Evolutionary conservation across 768 basidiomycete species (phyloP).

Genomic region (Gyrodon lividus): DNA sequence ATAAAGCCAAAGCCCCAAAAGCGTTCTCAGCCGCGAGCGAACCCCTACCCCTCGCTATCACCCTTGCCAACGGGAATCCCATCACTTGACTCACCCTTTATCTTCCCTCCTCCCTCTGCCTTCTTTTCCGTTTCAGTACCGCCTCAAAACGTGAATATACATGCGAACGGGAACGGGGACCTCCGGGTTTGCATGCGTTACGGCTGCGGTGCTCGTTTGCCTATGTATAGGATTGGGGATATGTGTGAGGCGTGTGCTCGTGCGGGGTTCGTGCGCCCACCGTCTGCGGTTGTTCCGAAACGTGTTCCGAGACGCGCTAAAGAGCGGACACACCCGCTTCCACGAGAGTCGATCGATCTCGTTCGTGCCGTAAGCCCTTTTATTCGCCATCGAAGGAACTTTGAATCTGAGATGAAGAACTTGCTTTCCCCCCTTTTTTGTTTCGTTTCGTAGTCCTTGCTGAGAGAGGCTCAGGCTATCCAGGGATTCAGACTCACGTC

Average conservation of each 20-base stretch:
- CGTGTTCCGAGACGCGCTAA: background rate
- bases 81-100: background rate
- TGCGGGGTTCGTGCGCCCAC: constrained; percentile 6
- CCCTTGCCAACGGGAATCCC: background rate
- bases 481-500: background rate
- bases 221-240: background rate
- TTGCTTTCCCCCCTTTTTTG: background rate
- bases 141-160: background rate
- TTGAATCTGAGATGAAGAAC: background rate
- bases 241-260: constrained; percentile 16
- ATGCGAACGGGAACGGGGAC: background rate
- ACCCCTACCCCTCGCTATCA: constrained; percentile 5
- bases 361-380: background rate
- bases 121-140: background rate
- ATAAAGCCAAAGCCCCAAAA: background rate
- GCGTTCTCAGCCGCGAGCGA: background rate
- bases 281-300: background rate
- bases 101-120: background rate
- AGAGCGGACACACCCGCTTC: background rate
- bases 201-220: constrained; percentile 17
- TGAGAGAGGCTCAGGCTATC: background rate
- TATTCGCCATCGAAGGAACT: background rate
- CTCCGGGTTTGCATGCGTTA: constrained; percentile 16
- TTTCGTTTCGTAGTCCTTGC: background rate
- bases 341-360: background rate